These are phyloP conservation scores for Avena eriantha DNA, from an alignment of 176 grass and related monocot species.

Conservation along the genomic window DNA sequence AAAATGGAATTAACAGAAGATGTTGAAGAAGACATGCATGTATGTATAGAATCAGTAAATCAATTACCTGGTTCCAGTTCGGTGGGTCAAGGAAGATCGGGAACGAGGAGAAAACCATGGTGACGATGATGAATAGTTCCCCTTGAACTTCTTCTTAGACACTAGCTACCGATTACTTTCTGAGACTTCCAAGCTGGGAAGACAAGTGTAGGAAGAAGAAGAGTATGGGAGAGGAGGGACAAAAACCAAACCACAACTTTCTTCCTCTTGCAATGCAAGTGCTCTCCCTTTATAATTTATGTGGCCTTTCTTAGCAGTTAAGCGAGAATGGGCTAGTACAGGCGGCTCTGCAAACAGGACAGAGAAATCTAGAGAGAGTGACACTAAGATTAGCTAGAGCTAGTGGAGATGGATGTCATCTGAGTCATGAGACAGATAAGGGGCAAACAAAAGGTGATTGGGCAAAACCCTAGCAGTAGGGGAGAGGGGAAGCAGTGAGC, in stretches of 20 bases:
- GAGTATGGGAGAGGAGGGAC: slow-evolving; percentile 17
- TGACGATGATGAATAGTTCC: slow-evolving; percentile 19
- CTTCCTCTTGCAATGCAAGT: slow-evolving; percentile 42
- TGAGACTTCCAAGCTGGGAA: background rate
- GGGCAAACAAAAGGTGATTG: slow-evolving; percentile 37
- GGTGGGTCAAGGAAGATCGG: slow-evolving; percentile 86
- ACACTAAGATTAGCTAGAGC: slow-evolving; percentile 34
- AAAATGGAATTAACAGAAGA: background rate
- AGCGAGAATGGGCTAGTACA: slow-evolving; percentile 54
- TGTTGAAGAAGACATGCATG: background rate
- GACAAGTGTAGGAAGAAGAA: slow-evolving; percentile 22
- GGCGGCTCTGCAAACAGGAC: slow-evolving; percentile 30
- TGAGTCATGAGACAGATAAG: slow-evolving; percentile 35
- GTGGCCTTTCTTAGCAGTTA: slow-evolving; percentile 59
- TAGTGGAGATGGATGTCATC: slow-evolving; percentile 46
- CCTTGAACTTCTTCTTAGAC: slow-evolving; percentile 15
- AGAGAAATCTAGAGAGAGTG: slow-evolving; percentile 7
- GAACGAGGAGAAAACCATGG: slow-evolving; percentile 95
- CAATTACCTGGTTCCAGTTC: slow-evolving; percentile 89
- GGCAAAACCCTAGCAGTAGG: slow-evolving; percentile 64
- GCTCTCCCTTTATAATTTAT: slow-evolving; percentile 65
- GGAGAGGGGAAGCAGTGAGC: background rate
- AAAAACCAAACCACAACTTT: slow-evolving; percentile 46
- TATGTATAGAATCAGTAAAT: background rate
- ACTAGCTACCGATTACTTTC: background rate